Evolutionary conservation across 2,329 filamentous ascomycete genomes (phyloP).

Genomic region (Aciculosporium take): DNA sequence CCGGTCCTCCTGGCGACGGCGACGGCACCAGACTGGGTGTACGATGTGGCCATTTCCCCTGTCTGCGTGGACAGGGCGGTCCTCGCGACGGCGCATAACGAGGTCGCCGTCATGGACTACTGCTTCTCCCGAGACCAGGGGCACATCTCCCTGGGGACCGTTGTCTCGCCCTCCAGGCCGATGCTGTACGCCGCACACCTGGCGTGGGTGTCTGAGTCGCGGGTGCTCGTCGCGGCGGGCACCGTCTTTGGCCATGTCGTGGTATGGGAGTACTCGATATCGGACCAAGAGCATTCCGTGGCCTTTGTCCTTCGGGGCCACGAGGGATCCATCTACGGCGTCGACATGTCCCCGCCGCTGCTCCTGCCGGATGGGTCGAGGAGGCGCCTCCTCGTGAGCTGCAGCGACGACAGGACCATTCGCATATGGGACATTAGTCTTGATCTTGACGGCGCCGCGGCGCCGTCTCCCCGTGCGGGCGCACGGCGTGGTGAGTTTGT

Average conservation of each 20-base stretch:
- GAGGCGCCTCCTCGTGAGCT: slow-evolving; percentile 65
- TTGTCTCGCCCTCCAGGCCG: slow-evolving; percentile 56
- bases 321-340: slow-evolving; percentile 87
- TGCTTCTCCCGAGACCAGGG: slow-evolving; percentile 18
- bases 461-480: neutral
- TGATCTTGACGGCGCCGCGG: slow-evolving; percentile 20
- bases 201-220: slow-evolving; percentile 40
- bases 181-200: slow-evolving; percentile 79
- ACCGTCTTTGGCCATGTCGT: slow-evolving; percentile 92
- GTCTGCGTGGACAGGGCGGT: slow-evolving; percentile 30
- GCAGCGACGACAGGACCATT: slow-evolving; percentile 87
- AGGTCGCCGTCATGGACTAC: slow-evolving; percentile 41
- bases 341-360: slow-evolving; percentile 55
- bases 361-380: slow-evolving; percentile 20
- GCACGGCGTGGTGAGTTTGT: neutral
- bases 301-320: slow-evolving; percentile 51
- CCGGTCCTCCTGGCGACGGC: slow-evolving; percentile 13
- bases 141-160: slow-evolving; percentile 24
- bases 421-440: slow-evolving; percentile 73
- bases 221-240: slow-evolving; percentile 67
- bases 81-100: slow-evolving; percentile 78
- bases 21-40: slow-evolving; percentile 59
- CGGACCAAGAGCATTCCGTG: slow-evolving; percentile 14
- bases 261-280: slow-evolving; percentile 61
- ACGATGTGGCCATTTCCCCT: slow-evolving; percentile 47